Evolutionary conservation across 495 filamentous ascomycete genomes (phyloP).

Genomic region (Penicillium longicatenatum): DNA sequence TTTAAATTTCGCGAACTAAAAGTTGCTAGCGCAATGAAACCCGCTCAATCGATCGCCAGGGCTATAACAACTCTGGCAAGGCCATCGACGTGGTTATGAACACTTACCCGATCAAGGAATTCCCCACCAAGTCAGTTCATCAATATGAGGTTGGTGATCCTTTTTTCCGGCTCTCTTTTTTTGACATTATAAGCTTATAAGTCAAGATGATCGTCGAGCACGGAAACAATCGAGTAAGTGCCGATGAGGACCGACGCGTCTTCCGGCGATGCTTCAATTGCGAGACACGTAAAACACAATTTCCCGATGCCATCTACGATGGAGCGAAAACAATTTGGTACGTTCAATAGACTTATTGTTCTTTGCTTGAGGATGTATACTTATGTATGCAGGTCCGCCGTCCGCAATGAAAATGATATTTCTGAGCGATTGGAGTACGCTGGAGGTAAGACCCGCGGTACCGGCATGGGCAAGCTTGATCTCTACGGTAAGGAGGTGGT

Average conservation of each 20-base stretch:
- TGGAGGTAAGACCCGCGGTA: constrained; percentile 5
- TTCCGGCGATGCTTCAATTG: constrained; percentile 75
- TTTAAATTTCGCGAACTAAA: neutral
- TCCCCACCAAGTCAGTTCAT: constrained; percentile 57
- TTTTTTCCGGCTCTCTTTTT: constrained; percentile 9
- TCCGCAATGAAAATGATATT: constrained; percentile 13
- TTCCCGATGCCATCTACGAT: constrained; percentile 73
- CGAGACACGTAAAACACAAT: constrained; percentile 50
- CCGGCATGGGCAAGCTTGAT: neutral
- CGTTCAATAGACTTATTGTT: constrained; percentile 21
- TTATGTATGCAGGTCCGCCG: constrained; percentile 35
- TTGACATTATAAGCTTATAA: neutral
- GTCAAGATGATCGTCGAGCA: constrained; percentile 2
- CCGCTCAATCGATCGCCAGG: constrained; percentile 10
- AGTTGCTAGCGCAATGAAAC: neutral
- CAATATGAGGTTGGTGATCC: constrained; percentile 86
- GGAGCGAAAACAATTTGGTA: constrained; percentile 79
- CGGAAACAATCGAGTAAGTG: too few species aligned
- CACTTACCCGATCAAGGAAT: constrained; percentile 64
- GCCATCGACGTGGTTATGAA: constrained; percentile 66
- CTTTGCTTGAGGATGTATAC: neutral
- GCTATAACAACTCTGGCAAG: constrained; percentile 60
- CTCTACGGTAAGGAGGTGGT: constrained; percentile 40
- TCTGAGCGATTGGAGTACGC: constrained; percentile 5
- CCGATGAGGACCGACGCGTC: constrained; percentile 9